phyloP scores from a whole-genome alignment of 1,139 yeast genomes.

The Debaryomyces sp. region DNA sequence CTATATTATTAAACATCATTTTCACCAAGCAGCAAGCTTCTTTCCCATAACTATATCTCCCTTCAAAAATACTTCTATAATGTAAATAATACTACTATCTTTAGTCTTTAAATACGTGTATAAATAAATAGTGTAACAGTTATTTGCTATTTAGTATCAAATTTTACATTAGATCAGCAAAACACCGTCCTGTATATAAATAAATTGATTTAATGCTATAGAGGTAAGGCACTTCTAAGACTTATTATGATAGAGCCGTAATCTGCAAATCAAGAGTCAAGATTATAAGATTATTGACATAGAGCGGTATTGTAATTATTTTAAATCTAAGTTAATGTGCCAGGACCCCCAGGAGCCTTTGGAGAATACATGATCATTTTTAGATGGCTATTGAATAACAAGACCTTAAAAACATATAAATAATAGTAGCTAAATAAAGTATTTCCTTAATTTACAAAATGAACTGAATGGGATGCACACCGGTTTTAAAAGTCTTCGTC shows the following conservation, averaged over 20 bases:
- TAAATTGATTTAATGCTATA: too few relatives aligned
- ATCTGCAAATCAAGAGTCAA: too few relatives aligned
- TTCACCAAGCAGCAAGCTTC: neutral
- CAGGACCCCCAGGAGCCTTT: too few relatives aligned
- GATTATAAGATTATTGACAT: too few relatives aligned
- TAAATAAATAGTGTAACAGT: neutral
- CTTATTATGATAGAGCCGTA: neutral
- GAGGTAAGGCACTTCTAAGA: neutral
- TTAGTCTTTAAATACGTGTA: neutral
- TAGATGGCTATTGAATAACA: neutral
- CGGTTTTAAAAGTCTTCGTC: constrained; percentile 46
- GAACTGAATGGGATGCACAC: constrained; percentile 3
- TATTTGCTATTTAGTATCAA: neutral
- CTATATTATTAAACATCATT: constrained; percentile 1
- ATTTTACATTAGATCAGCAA: neutral
- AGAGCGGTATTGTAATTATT: too few relatives aligned
- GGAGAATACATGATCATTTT: neutral
- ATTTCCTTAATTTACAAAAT: neutral
- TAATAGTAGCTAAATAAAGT: neutral
- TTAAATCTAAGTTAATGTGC: too few relatives aligned
- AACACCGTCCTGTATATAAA: neutral
- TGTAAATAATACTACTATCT: neutral
- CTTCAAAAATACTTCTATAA: neutral
- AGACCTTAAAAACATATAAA: neutral
- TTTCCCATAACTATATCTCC: neutral